Evolutionary conservation across 148 eudicot genomes (phyloP).

Genomic region (Suaeda aralocaspica): DNA sequence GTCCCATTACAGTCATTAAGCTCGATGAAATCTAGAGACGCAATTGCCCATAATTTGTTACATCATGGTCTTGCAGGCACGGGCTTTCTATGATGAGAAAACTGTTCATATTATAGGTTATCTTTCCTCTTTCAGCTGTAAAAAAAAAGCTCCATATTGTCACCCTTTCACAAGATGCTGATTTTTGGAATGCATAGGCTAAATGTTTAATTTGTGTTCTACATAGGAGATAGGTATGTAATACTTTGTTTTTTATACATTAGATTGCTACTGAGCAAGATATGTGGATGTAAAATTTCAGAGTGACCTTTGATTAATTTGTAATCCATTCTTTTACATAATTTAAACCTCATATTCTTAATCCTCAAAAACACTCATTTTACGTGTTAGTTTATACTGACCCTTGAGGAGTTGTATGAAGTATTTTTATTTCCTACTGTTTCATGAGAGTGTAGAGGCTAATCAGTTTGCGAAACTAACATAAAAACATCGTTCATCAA

Average conservation of each 20-base stretch:
- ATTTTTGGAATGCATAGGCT: no score
- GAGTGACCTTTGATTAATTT: conserved; percentile 7
- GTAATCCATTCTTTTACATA: conserved; percentile 17
- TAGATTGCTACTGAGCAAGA: neutral
- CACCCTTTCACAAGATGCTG: no score
- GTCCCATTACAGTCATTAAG: conserved; percentile 47
- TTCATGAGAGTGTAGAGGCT: neutral
- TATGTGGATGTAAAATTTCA: conserved; percentile 3
- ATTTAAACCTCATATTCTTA: neutral
- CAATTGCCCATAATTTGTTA: conserved; percentile 78
- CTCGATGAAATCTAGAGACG: conserved; percentile 65
- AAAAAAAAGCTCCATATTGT: no score
- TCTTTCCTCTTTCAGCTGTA: no score
- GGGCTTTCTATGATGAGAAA: conserved; percentile 42
- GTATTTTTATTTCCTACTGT: no score
- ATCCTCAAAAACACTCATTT: neutral
- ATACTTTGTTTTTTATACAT: conserved; percentile 15
- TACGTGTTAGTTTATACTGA: neutral
- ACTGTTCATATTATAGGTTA: no score
- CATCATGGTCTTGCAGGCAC: conserved; percentile 90
- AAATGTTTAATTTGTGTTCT: no score
- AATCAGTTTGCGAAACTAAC: neutral
- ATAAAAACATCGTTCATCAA: neutral
- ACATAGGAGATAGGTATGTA: conserved; percentile 3
- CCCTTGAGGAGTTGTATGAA: neutral